A percentile compares a stretch with the other conserved stretches of the same genome.
Evolutionary conservation across 2,329 filamentous ascomycete genomes (phyloP).

Genomic region (Aspergillus arachidicola): DNA sequence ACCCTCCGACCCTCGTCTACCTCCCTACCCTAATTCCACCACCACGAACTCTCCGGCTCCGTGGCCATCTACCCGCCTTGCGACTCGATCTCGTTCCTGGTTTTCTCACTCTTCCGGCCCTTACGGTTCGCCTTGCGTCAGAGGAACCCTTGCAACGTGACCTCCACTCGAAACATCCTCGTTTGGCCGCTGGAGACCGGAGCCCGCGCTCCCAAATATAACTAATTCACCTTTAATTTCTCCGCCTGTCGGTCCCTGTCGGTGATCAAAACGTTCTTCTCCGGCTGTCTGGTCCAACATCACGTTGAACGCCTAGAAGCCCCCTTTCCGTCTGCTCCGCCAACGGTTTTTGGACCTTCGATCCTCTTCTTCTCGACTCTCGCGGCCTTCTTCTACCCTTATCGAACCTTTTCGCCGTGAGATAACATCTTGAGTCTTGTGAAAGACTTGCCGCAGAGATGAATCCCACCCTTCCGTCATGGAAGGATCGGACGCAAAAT

Average conservation of each 20-base stretch:
- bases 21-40: conserved; percentile 8
- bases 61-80: conserved; percentile 24
- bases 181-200: conserved; percentile 30
- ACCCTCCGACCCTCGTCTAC: conserved; percentile 16
- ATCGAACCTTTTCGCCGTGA: not conserved
- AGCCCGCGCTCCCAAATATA: conserved; percentile 17
- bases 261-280: conserved; percentile 19
- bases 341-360: conserved; percentile 5
- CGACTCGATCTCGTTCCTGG: conserved; percentile 23
- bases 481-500: conserved; percentile 50
- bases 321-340: conserved; percentile 22
- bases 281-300: conserved; percentile 8
- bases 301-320: conserved; percentile 22
- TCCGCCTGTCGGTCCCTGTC: conserved; percentile 19
- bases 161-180: conserved; percentile 22
- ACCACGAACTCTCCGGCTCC: conserved; percentile 23
- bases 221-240: conserved; percentile 16
- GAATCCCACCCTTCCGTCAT: conserved; percentile 43
- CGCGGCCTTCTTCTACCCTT: not conserved
- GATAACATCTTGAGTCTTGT: conserved; percentile 20
- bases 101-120: conserved; percentile 21
- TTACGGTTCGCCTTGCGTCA: conserved; percentile 34
- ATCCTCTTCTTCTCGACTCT: conserved; percentile 3
- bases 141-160: conserved; percentile 34
- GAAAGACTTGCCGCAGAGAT: conserved; percentile 33